phyloP scores from a whole-genome alignment of 345 rosid species.

The Hypericum perforatum region DNA sequence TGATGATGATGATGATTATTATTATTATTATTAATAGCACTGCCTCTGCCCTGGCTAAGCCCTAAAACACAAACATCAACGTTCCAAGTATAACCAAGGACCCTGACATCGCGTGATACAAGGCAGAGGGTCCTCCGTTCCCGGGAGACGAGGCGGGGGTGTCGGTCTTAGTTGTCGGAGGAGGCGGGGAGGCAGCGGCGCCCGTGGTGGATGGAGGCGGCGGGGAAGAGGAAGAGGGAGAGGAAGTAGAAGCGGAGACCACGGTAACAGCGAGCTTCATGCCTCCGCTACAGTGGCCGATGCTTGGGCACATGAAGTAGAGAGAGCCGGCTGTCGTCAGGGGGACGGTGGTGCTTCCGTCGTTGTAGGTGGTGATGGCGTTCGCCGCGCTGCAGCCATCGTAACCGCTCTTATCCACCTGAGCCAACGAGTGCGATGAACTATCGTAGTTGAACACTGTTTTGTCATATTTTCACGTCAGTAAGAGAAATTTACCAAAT shows the following conservation, averaged over 20 bases:
- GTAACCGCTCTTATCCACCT: constrained; percentile 25
- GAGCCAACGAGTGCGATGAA: constrained; percentile 22
- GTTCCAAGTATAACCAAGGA: too few species aligned
- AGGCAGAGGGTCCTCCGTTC: too few species aligned
- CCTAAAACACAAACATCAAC: too few species aligned
- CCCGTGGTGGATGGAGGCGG: constrained; percentile 7
- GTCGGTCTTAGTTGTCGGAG: constrained; percentile 14
- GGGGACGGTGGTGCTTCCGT: constrained; percentile 23
- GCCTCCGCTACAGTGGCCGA: constrained; percentile 35
- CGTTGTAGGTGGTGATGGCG: constrained; percentile 13
- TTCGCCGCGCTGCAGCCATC: constrained; percentile 23
- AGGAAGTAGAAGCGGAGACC: not conserved
- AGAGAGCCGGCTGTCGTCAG: constrained; percentile 18
- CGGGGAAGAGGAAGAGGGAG: constrained; percentile 2
- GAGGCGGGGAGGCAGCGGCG: constrained; percentile 8
- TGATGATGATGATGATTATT: too few species aligned
- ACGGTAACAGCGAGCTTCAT: constrained; percentile 45
- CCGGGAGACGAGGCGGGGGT: constrained; percentile 10
- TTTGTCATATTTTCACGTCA: not conserved
- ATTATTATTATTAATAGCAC: too few species aligned
- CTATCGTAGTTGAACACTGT: constrained; percentile 34
- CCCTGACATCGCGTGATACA: too few species aligned
- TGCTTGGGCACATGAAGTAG: constrained; percentile 42
- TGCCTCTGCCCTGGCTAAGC: too few species aligned
- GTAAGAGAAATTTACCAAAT: not conserved